A percentile compares a stretch with the other conserved stretches of the same genome.
These are phyloP conservation scores for Ascosphaera pollenicola DNA, from an alignment of 2,329 filamentous ascomycete species.

Conservation along the genomic window DNA sequence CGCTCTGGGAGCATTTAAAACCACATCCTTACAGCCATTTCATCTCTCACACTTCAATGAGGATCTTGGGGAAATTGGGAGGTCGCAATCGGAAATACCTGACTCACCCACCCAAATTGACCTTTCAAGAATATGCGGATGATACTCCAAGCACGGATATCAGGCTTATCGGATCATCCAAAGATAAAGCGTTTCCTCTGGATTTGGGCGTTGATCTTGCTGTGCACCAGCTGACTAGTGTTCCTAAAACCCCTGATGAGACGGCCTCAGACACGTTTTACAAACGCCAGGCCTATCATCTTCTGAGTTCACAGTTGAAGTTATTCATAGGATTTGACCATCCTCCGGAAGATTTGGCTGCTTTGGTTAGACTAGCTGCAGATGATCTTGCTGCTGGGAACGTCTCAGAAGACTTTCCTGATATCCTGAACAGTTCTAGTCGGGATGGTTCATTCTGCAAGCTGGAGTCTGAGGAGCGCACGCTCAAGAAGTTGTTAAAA, in stretches of 20 bases:
- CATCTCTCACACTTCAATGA: slow-evolving; percentile 92
- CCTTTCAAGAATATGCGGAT: slow-evolving; percentile 68
- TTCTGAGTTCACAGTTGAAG: slow-evolving; percentile 78
- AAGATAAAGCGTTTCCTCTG: slow-evolving; percentile 69
- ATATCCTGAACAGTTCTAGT: slow-evolving; percentile 51
- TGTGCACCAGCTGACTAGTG: slow-evolving; percentile 67
- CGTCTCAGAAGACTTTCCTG: slow-evolving; percentile 44
- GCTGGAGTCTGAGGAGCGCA: slow-evolving; percentile 61
- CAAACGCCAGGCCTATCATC: slow-evolving; percentile 76
- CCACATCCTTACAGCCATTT: slow-evolving; percentile 94
- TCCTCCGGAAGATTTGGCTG: slow-evolving; percentile 71
- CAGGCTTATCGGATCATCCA: slow-evolving; percentile 69
- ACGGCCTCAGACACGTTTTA: slow-evolving; percentile 60
- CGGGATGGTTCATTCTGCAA: slow-evolving; percentile 67
- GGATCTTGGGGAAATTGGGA: slow-evolving; percentile 88
- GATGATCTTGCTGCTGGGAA: slow-evolving; percentile 61
- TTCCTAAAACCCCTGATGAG: slow-evolving; percentile 36
- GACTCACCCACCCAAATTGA: slow-evolving; percentile 65
- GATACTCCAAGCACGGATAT: slow-evolving; percentile 75
- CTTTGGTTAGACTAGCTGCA: slow-evolving; percentile 67
- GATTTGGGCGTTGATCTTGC: slow-evolving; percentile 74
- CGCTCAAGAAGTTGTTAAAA: slow-evolving; percentile 70
- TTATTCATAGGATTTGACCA: slow-evolving; percentile 71
- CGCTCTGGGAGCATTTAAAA: slow-evolving; percentile 83
- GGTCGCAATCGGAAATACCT: slow-evolving; percentile 91